Evolutionary conservation across 2,329 filamentous ascomycete genomes (phyloP).

Genomic region (Escovopsis sp.): DNA sequence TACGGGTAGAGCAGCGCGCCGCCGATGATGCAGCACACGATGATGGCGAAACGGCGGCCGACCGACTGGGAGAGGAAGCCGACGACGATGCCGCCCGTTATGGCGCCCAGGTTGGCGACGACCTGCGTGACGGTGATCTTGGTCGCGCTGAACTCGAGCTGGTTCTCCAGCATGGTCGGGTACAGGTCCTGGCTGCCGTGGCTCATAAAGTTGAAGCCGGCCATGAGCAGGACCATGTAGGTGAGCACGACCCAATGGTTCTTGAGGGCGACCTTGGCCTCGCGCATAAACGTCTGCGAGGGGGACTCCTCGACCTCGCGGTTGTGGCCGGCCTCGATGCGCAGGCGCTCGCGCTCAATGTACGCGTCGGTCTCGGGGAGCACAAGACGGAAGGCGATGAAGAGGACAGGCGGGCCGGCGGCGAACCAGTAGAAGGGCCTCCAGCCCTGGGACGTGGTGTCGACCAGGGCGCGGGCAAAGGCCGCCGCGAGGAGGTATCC

Average conservation of each 20-base stretch:
- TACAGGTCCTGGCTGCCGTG: constrained; percentile 56
- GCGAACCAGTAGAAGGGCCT: constrained; percentile 83
- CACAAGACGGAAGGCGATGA: constrained; percentile 64
- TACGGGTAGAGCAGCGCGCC: constrained; percentile 76
- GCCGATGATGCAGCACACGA: constrained; percentile 47
- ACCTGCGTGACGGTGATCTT: constrained; percentile 57
- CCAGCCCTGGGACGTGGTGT: constrained; percentile 70
- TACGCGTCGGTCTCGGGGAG: constrained; percentile 70
- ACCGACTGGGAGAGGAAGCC: constrained; percentile 56
- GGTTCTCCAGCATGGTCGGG: constrained; percentile 43
- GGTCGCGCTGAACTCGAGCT: constrained; percentile 36
- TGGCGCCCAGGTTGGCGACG: constrained; percentile 56
- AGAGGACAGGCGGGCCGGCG: constrained; percentile 61
- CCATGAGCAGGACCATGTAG: constrained; percentile 78
- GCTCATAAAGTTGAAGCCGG: constrained; percentile 85
- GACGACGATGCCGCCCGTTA: constrained; percentile 50
- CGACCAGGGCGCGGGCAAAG: constrained; percentile 50
- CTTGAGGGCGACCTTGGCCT: constrained; percentile 65
- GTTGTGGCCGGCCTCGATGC: constrained; percentile 25
- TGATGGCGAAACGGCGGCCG: constrained; percentile 54
- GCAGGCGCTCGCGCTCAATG: constrained; percentile 48
- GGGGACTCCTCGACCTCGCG: constrained; percentile 20
- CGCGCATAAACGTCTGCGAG: constrained; percentile 48
- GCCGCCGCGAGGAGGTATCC: constrained; percentile 49
- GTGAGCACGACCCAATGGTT: constrained; percentile 67